Evolutionary conservation across 257 asterid genomes (phyloP), one percentile per base, ranked within the genome.

Genomic region (Ligustrum vulgare): DNA sequence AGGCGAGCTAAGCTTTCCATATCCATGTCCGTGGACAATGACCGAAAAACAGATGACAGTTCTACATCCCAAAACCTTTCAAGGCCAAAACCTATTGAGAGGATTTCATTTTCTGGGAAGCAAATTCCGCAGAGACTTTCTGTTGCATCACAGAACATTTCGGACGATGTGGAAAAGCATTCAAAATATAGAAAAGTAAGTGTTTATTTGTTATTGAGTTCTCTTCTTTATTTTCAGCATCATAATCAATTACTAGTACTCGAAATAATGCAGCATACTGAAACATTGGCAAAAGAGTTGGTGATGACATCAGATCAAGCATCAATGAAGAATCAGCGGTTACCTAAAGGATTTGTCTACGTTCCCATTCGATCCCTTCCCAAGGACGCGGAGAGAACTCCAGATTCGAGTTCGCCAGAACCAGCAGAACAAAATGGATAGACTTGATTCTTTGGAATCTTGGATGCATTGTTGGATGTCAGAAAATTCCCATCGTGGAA

Each of bases 251-350:
- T 43, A 35, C 35, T 69, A 22, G 39, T 34, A 63, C 66, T 66
- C 63, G 41, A 60, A 22, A 72, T 82, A 67, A 75, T 81, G 70
- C 90, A 91, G 96, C 87, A 88, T 78, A 68, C 82, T 6, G 98
- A 94, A 81, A 89, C 95, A 15, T 89, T 94, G 73, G 97, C 85
- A 54, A 91, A 89, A 80, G 98, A 94, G 88, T 83, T 94, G 34
- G 81, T 89, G 45, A 91, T 93, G 97, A 93, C 98, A 60, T 91
- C 98, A 25, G 97, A 93, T 83, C 97, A 91, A 87, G 97, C 98
- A 67, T 82, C 97, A 2, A 76, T 90, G 89, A 93, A 87, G 87
- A 93, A 93, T 70, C 97, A 90, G 80, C 89, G 96, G 76, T 82
- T 91, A 39, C 98, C 98, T 7, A 90, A 91, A 73, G 98, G 97